Evolutionary conservation across 2,329 filamentous ascomycete species (phyloP), one percentile per base, ranked within the genome.

Genomic region (Zasmidium cellare): DNA sequence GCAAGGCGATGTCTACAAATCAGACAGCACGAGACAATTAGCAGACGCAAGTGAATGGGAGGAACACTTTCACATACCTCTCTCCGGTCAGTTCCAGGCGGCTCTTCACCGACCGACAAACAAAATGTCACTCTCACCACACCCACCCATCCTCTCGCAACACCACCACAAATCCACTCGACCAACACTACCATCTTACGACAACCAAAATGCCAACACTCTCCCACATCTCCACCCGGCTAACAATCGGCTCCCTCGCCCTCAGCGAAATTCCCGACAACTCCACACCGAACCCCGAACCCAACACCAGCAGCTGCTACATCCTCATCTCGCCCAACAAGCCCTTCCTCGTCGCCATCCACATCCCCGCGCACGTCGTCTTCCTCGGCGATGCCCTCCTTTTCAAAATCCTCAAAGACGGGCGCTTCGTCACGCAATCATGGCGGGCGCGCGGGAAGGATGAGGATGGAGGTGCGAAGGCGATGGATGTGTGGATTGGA

Each of bases 341-440:
- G 14, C 46, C 18, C 16, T 56, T 56, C 46, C 11, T 28, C n/a
- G 18, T 56, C 25, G 44, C 28, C 19, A 9, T 56, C 24, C 25
- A 24, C 7, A 41, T 56, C 22, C 47, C 53, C 3, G 18, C 46
- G 11, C 23, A 55, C 19, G 11, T 31, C 44, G 22, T 18, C 5
- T 22, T 31, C 25, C 12, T 28, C 9, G 48, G 54, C 22, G 35
- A 51, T 35, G 38, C 35, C 14, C 38, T 56, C 35, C 12, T 46
- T 31, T 46, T 56, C 23, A 48, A 35, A 18, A 18, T 56, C 31
- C 51, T 51, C 20, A 22, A 51, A 18, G 23, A 56, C 44, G 35
- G 38, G 2, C 18, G 9, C 9, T 20, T 35, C 2, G n/a, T 45
- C 12, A 45, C 31, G 20, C 18, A 52, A 3, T 2, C 3, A 16